phyloP scores from a whole-genome alignment of 495 filamentous ascomycete species.

The Daldinia childiae region DNA sequence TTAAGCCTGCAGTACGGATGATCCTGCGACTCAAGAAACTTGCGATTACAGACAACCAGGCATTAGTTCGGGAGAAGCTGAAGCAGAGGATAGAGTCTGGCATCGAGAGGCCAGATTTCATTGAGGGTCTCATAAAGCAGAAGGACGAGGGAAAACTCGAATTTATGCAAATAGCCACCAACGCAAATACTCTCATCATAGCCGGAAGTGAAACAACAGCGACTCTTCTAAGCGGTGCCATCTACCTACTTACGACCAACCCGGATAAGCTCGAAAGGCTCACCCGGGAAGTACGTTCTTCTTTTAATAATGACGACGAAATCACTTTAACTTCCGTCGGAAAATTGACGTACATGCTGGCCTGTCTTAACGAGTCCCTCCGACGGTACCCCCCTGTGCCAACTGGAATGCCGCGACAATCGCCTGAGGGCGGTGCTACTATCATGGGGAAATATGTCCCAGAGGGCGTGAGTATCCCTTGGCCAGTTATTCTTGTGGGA shows the following conservation, averaged over 20 bases:
- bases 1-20: constrained; percentile 18
- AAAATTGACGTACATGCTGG: constrained; percentile 59
- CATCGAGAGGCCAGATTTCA: constrained; percentile 50
- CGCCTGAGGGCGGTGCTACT: constrained; percentile 54
- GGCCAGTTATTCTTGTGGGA: not conserved
- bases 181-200: constrained; percentile 45
- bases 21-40: constrained; percentile 8
- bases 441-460: constrained; percentile 58
- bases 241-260: constrained; percentile 57
- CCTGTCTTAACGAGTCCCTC: constrained; percentile 61
- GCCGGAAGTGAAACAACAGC: constrained; percentile 65
- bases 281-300: constrained; percentile 53
- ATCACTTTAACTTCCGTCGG: constrained; percentile 57
- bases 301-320: constrained; percentile 54
- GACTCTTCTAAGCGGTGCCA: constrained; percentile 54
- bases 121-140: constrained; percentile 52
- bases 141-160: constrained; percentile 47
- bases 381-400: constrained; percentile 62
- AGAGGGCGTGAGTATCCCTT: constrained; percentile 46
- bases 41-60: constrained; percentile 41
- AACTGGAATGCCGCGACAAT: constrained; percentile 54
- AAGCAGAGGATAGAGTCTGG: constrained; percentile 45
- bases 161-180: constrained; percentile 30
- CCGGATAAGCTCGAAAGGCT: constrained; percentile 52
- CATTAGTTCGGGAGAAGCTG: constrained; percentile 46